These are phyloP conservation scores for Cutaneotrichosporon sp. DNA, from an alignment of 1,284 basidiomycete species.

Conservation along the genomic window DNA sequence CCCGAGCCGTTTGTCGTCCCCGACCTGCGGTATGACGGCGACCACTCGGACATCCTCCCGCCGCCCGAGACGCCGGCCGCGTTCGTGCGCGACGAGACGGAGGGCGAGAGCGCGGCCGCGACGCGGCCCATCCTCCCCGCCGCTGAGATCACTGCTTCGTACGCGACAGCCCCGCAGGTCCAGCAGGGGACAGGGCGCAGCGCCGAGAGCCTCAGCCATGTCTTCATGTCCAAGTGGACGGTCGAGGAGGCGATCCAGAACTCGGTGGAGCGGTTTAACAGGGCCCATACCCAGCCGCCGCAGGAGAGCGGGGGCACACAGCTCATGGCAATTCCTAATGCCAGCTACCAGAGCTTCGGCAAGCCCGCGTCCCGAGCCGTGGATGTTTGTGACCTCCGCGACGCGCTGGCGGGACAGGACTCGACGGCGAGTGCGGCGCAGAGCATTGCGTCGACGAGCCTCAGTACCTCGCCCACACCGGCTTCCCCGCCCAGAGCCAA, in stretches of 20 bases:
- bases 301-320: neutral
- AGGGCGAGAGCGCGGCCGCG: slow-evolving; percentile 33
- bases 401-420: slow-evolving; percentile 55
- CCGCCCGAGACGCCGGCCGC: slow-evolving; percentile 31
- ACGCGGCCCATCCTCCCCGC: slow-evolving; percentile 52
- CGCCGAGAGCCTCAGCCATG: slow-evolving; percentile 54
- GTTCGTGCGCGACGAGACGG: slow-evolving; percentile 36
- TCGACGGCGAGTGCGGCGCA: neutral
- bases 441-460: neutral
- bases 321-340: slow-evolving; percentile 81
- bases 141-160: slow-evolving; percentile 55
- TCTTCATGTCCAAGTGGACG: slow-evolving; percentile 63
- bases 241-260: slow-evolving; percentile 67
- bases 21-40: slow-evolving; percentile 11
- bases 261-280: slow-evolving; percentile 32
- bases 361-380: slow-evolving; percentile 59
- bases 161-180: slow-evolving; percentile 56
- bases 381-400: slow-evolving; percentile 77
- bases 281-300: slow-evolving; percentile 1
- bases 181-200: slow-evolving; percentile 64
- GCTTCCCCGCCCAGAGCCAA: neutral
- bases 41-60: slow-evolving; percentile 21
- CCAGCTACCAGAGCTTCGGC: slow-evolving; percentile 71
- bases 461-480: neutral
- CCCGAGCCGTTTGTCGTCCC: slow-evolving; percentile 43